phyloP scores from a whole-genome alignment of 2,329 filamentous ascomycete species.

The Bipolaris zeicola region DNA sequence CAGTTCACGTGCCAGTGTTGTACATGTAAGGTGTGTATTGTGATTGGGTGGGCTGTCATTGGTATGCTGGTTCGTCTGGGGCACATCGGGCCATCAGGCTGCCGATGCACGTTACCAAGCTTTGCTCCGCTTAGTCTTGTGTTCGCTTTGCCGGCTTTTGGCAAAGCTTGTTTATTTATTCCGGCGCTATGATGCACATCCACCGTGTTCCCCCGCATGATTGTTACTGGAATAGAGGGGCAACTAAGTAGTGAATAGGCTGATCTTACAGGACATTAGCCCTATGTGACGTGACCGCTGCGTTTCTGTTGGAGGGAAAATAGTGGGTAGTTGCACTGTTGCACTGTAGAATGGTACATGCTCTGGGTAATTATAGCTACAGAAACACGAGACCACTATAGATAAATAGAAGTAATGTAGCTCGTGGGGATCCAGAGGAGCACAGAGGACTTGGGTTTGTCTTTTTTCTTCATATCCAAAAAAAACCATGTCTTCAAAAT shows the following conservation, averaged over 20 bases:
- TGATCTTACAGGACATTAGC: not conserved
- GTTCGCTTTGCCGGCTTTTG: not conserved
- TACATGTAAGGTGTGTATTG: not conserved
- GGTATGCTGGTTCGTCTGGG: too few species aligned
- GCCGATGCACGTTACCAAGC: not conserved
- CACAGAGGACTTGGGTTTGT: not conserved
- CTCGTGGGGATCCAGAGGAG: not conserved
- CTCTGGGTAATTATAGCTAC: too few species aligned
- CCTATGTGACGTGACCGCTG: not conserved
- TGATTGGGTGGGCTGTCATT: too few species aligned
- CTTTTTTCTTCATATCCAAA: not conserved
- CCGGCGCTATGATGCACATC: conserved; percentile 5
- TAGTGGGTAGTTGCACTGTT: not conserved
- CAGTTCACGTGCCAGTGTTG: not conserved
- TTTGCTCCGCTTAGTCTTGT: conserved; percentile 2
- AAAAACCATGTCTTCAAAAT: conserved; percentile 15
- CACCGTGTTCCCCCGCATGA: conserved; percentile 7
- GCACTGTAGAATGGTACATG: too few species aligned
- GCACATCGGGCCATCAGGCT: not conserved
- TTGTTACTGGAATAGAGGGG: not conserved
- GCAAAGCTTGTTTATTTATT: conserved; percentile 14
- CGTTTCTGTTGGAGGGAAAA: conserved; percentile 8
- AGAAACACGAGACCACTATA: too few species aligned
- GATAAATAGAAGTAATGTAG: not conserved
- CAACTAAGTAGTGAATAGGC: not conserved